Evolutionary conservation across 2,329 filamentous ascomycete species (phyloP), one percentile per base, ranked within the genome.

Genomic region (Catunica adiposa): DNA sequence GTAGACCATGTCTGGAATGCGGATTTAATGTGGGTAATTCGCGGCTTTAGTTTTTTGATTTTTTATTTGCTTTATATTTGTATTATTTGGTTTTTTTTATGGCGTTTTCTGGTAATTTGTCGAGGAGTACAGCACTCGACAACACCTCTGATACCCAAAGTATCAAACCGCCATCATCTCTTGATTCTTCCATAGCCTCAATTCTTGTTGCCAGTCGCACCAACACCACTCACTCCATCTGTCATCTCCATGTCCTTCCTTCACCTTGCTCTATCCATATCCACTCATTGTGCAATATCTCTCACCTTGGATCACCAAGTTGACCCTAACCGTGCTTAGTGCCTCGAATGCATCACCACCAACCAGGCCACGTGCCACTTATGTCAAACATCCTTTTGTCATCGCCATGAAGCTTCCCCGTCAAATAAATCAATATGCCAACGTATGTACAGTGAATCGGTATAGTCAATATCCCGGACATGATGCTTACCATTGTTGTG

Each of bases 1-100:
- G 34, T 14, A 73, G 70, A 62, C 79, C 88, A 63, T 95, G 89
- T 70, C 92, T 86, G 77, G 88, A 89, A 67, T 95, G 89, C 66
- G 88, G 87, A 53, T 79, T 78, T 60, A 90, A 86, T 59, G 84
- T 88, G 70, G 71, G 79, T 66, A 38, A 52, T 29, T 46, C 11
- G 42, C 15, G 29, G 20, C 38, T 56, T 22, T 26, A 31, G 46
- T 34, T 48, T 55, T n/a, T 25, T 26, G 7, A 14, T n/a, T 15
- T 9, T 22, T 5, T 34, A 5, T 34, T 34, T 34, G 11, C 5
- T 34, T 34, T 34, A 34, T 11, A 5, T 34, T 34, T 34, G 5
- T 34, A 5, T 34, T 34, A 5, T 34, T 34, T 34, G 29, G 29
- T 34, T 54, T 52, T 38, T 51, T 23, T 54, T 57, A 54, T 54